Evolutionary conservation across 2,329 filamentous ascomycete species (phyloP).

Genomic region (Cercospora brassicicola): DNA sequence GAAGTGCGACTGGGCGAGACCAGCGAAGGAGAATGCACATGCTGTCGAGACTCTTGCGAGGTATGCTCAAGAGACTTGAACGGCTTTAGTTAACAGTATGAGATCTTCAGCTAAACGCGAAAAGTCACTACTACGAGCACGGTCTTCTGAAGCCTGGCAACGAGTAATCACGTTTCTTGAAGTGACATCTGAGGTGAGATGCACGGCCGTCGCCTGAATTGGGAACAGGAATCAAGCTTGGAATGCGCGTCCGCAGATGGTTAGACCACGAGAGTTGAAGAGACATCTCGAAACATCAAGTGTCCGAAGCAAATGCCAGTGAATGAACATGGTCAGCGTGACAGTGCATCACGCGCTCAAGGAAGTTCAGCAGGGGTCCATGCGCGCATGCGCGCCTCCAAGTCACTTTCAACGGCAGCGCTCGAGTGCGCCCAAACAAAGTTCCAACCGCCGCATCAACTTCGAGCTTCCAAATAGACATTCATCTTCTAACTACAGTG

Average conservation of each 20-base stretch:
- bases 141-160: background rate
- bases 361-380: background rate
- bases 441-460: background rate
- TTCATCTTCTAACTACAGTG: background rate
- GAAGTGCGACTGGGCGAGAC: slow-evolving; percentile 28
- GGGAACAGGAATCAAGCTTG: background rate
- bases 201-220: background rate
- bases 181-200: background rate
- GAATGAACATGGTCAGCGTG: background rate
- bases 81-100: background rate
- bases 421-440: background rate
- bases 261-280: background rate
- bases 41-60: slow-evolving; percentile 12
- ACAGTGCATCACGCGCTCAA: background rate
- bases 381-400: background rate
- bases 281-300: background rate
- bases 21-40: slow-evolving; percentile 17
- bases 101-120: background rate
- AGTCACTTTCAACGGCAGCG: background rate
- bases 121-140: background rate
- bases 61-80: background rate
- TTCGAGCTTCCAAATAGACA: background rate
- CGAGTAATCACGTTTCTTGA: background rate
- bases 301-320: background rate
- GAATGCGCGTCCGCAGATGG: background rate